Conservation (phyloP, 2,329 filamentous ascomycete genomes). For the Xylariaceae sp. region DNA sequence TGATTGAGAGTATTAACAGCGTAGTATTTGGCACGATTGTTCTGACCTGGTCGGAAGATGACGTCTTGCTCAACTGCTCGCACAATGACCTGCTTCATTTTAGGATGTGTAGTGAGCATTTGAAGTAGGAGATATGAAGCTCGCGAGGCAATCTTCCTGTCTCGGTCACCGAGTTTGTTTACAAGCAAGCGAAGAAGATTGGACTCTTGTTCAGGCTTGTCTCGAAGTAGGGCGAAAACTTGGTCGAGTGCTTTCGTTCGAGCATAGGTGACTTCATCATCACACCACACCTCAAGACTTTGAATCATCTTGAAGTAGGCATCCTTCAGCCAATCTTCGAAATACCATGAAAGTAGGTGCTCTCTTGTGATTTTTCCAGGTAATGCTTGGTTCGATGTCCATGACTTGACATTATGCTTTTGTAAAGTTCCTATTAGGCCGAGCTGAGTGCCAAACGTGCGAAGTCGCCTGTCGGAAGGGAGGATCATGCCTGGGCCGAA, state of each 20-base stretch:
- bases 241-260: conserved; percentile 85
- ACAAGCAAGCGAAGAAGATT: conserved; percentile 88
- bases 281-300: conserved; percentile 87
- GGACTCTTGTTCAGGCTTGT: conserved; percentile 96
- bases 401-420: conserved; percentile 53
- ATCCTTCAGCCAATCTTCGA: conserved; percentile 92
- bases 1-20: conserved; percentile 96
- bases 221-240: conserved; percentile 85
- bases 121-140: conserved; percentile 93
- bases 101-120: conserved; percentile 80
- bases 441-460: conserved; percentile 76
- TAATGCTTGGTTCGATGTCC: conserved; percentile 67
- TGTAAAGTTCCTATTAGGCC: conserved; percentile 70
- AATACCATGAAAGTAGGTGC: conserved; percentile 85
- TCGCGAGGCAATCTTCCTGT: conserved; percentile 91
- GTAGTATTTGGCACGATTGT: conserved; percentile 87
- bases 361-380: conserved; percentile 71
- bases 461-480: conserved; percentile 77
- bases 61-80: conserved; percentile 83
- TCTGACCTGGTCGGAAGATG: conserved; percentile 83
- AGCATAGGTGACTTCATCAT: conserved; percentile 92
- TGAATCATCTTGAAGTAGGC: conserved; percentile 92
- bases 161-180: conserved; percentile 94
- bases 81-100: conserved; percentile 90
- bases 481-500: conserved; percentile 85